Conservation (phyloP, 371 early-diverging fungal species). For the Rhizopus stolonifer region DNA sequence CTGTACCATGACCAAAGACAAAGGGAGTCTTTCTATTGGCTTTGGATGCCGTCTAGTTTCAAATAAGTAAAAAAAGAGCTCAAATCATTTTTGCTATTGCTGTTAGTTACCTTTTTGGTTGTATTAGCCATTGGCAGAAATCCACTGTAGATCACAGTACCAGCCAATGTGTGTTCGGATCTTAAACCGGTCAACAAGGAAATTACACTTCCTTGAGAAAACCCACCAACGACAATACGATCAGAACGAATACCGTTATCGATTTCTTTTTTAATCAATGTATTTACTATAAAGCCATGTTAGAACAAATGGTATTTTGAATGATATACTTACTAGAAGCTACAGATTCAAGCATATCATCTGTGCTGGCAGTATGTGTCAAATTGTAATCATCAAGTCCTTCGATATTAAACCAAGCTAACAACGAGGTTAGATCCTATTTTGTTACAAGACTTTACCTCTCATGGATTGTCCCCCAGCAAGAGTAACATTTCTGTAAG, state of each 20-base stretch:
- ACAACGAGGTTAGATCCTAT: not conserved
- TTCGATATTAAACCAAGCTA: conserved; percentile 8
- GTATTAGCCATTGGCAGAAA: conserved; percentile 63
- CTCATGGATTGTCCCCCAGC: too few species aligned
- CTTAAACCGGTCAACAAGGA: conserved; percentile 58
- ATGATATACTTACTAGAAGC: not conserved
- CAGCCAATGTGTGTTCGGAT: conserved; percentile 62
- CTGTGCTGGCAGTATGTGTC: not conserved
- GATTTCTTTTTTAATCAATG: not conserved
- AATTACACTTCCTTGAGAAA: conserved; percentile 7
- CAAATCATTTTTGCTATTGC: not conserved
- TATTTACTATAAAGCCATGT: conserved; percentile 10
- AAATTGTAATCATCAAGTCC: not conserved
- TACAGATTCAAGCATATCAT: conserved; percentile 8
- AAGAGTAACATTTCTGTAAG: not conserved
- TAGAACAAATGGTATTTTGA: not conserved
- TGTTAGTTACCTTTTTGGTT: not conserved
- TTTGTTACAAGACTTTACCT: too few species aligned
- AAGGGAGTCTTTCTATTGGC: conserved; percentile 74
- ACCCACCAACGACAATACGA: conserved; percentile 9
- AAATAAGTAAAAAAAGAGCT: not conserved
- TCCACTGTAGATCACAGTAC: conserved; percentile 69
- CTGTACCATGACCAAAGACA: conserved; percentile 83
- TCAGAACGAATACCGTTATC: conserved; percentile 1
- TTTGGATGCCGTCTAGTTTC: conserved; percentile 51